phyloP scores from a whole-genome alignment of 2,329 filamentous ascomycete species.

The Hymenoscyphus occultus region DNA sequence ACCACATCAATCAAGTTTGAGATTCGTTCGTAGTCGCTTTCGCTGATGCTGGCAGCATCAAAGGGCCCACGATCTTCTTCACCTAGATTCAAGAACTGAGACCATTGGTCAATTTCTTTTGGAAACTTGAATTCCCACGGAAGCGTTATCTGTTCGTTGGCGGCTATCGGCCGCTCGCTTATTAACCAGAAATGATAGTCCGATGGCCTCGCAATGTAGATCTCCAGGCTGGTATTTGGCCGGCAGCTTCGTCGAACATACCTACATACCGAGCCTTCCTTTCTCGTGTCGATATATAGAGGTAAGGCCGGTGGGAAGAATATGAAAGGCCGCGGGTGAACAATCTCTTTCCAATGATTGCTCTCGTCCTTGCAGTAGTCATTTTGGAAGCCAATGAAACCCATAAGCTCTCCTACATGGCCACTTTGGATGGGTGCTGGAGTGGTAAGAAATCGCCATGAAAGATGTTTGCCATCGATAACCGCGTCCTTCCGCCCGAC shows the following conservation, averaged over 20 bases:
- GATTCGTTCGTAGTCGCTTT: constrained; percentile 58
- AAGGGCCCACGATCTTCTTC: constrained; percentile 50
- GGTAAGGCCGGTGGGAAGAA: constrained; percentile 87
- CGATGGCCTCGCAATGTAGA: constrained; percentile 69
- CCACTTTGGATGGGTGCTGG: constrained; percentile 37
- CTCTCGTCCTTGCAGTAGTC: constrained; percentile 65
- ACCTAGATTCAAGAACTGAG: constrained; percentile 58
- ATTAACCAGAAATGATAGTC: constrained; percentile 94
- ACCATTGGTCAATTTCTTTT: constrained; percentile 53
- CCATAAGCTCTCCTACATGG: constrained; percentile 67
- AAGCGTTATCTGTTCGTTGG: constrained; percentile 61
- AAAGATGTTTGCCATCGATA: constrained; percentile 48
- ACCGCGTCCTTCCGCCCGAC: constrained; percentile 29
- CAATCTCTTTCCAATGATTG: constrained; percentile 67
- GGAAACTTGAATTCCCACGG: constrained; percentile 66
- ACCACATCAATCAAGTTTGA: constrained; percentile 66
- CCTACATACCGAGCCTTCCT: constrained; percentile 79
- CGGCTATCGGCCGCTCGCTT: constrained; percentile 70
- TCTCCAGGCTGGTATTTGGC: constrained; percentile 85
- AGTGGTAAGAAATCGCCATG: constrained; percentile 65
- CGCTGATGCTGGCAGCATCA: constrained; percentile 40
- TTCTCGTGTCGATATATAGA: constrained; percentile 87
- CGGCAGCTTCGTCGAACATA: constrained; percentile 91
- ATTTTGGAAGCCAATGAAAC: constrained; percentile 69
- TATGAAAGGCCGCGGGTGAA: constrained; percentile 67